A percentile compares a stretch with the other conserved stretches of the same genome.
phyloP scores from a whole-genome alignment of 768 basidiomycete species.

The Tulasnella sp. region DNA sequence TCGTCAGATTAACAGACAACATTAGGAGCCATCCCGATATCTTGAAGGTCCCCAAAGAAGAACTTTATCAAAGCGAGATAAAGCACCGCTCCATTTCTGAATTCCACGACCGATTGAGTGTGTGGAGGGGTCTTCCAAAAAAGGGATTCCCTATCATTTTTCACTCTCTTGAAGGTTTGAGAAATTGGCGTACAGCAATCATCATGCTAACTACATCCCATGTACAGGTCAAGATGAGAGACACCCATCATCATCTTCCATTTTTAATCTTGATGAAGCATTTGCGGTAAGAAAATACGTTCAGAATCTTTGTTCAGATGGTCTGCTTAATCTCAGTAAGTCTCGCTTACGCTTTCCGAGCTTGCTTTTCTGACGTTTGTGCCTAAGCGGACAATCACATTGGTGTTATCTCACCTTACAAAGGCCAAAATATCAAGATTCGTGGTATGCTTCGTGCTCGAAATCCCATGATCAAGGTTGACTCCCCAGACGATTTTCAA shows the following conservation, averaged over 20 bases:
- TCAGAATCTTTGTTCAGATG: constrained; percentile 21
- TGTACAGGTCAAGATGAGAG: constrained; percentile 26
- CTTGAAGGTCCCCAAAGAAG: not conserved
- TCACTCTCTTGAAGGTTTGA: constrained; percentile 22
- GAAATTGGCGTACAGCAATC: too few species aligned
- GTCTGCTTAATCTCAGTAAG: constrained; percentile 25
- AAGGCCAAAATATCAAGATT: constrained; percentile 44
- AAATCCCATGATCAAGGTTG: constrained; percentile 2
- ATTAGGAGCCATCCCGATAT: not conserved
- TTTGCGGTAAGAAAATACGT: constrained; percentile 28
- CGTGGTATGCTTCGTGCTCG: constrained; percentile 21
- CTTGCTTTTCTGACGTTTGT: not conserved
- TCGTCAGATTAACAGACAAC: not conserved
- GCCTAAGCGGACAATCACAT: constrained; percentile 38
- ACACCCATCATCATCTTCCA: constrained; percentile 29
- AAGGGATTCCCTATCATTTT: constrained; percentile 26
- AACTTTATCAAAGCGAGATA: not conserved
- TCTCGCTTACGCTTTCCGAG: too few species aligned
- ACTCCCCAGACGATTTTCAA: constrained; percentile 17
- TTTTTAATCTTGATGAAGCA: constrained; percentile 32
- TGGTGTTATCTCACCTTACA: constrained; percentile 50
- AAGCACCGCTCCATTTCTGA: too few species aligned
- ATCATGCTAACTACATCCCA: not conserved
- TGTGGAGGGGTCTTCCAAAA: constrained; percentile 24
- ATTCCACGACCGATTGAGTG: constrained; percentile 21